phyloP scores from a whole-genome alignment of 306 rosid genomes.

The Comarum palustre region DNA sequence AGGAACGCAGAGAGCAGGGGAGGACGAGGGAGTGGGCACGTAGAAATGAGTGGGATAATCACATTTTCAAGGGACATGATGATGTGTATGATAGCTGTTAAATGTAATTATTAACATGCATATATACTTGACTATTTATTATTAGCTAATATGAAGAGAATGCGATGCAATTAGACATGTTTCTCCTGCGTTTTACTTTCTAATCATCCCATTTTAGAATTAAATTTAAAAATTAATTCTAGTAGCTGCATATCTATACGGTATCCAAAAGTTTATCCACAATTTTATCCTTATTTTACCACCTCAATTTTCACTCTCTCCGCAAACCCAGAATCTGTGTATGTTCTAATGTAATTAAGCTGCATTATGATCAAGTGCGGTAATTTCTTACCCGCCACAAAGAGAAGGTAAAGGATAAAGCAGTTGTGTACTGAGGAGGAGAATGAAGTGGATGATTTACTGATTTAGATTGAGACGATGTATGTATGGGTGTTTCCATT shows the following conservation, averaged over 20 bases:
- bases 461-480: background rate
- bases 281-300: background rate
- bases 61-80: background rate
- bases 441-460: background rate
- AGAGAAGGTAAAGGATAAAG: too few relatives aligned
- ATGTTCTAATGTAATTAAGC: background rate
- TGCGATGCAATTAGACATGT: background rate
- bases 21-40: background rate
- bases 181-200: too few relatives aligned
- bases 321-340: background rate
- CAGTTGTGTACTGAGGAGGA: too few relatives aligned
- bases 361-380: background rate
- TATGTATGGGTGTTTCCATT: background rate
- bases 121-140: background rate
- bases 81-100: slow-evolving; percentile 5
- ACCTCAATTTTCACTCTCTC: background rate
- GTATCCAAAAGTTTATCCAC: background rate
- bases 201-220: too few relatives aligned
- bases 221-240: too few relatives aligned
- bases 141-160: background rate
- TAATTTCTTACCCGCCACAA: background rate
- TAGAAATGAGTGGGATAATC: background rate
- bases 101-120: background rate
- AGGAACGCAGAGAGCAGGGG: too few relatives aligned
- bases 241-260: background rate